A percentile compares a stretch with the other conserved stretches of the same genome.
Evolutionary conservation across 2,329 filamentous ascomycete species (phyloP).

Genomic region (Colletotrichum sp.): DNA sequence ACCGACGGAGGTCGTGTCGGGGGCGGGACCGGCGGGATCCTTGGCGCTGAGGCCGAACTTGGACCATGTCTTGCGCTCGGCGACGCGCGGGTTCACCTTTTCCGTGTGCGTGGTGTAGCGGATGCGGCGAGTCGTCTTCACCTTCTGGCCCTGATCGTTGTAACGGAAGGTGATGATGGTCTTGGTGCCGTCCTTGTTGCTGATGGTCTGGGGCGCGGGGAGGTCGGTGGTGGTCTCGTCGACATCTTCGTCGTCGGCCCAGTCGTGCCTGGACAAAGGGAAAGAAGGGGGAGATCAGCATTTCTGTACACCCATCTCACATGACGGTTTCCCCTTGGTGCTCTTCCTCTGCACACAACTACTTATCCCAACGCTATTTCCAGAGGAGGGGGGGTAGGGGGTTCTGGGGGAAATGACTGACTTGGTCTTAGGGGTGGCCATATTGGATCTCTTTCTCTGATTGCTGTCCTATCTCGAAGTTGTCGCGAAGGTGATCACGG

Average conservation of each 20-base stretch:
- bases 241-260: constrained; percentile 95
- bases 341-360: not conserved
- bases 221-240: constrained; percentile 74
- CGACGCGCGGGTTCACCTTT: constrained; percentile 94
- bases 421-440: constrained; percentile 22
- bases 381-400: not conserved
- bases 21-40: constrained; percentile 80
- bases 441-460: not conserved
- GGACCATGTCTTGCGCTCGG: constrained; percentile 88
- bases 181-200: constrained; percentile 98
- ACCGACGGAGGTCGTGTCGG: constrained; percentile 89
- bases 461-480: not conserved
- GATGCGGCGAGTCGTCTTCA: constrained; percentile 96
- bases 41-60: constrained; percentile 94
- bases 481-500: not conserved
- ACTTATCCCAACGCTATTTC: not conserved
- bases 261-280: constrained; percentile 64
- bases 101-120: constrained; percentile 91
- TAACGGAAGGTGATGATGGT: constrained; percentile 89
- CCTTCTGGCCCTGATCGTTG: constrained; percentile 93
- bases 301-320: not conserved
- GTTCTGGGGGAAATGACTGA: not conserved
- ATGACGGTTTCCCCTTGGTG: not conserved
- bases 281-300: not conserved
- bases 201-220: constrained; percentile 85